Evolutionary conservation across 2,329 filamentous ascomycete genomes (phyloP).

Genomic region (Phaeophleospora eucalypticola): DNA sequence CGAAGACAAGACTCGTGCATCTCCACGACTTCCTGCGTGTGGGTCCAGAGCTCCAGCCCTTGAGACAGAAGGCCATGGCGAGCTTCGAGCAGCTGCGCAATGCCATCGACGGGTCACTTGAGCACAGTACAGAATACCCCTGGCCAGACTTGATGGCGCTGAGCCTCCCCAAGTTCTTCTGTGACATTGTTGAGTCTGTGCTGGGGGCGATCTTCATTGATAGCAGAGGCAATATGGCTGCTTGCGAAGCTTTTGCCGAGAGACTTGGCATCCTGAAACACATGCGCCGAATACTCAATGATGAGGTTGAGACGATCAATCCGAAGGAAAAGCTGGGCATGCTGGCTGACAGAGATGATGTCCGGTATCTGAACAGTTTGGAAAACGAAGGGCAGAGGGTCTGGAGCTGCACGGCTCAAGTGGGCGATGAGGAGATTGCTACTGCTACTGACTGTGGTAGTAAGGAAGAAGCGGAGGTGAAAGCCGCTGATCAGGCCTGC

Average conservation of each 20-base stretch:
- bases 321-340: conserved; percentile 66
- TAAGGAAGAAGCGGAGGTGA: conserved; percentile 37
- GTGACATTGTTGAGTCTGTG: conserved; percentile 75
- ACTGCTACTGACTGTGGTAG: conserved; percentile 32
- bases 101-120: conserved; percentile 50
- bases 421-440: conserved; percentile 34
- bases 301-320: conserved; percentile 53
- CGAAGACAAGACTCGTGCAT: conserved; percentile 7
- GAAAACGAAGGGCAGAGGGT: conserved; percentile 7
- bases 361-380: conserved; percentile 48
- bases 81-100: conserved; percentile 50
- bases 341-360: conserved; percentile 49
- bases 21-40: conserved; percentile 32
- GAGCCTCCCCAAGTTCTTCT: conserved; percentile 70
- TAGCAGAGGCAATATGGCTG: conserved; percentile 55
- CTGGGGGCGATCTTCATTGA: conserved; percentile 84
- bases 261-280: conserved; percentile 62
- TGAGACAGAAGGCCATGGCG: conserved; percentile 43
- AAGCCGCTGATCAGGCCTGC: conserved; percentile 23
- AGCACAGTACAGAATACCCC: conserved; percentile 58
- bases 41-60: conserved; percentile 42
- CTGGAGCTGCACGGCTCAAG: conserved; percentile 34
- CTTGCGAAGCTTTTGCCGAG: conserved; percentile 59
- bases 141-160: conserved; percentile 69
- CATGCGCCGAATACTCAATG: conserved; percentile 57